Evolutionary conservation across 768 basidiomycete genomes (phyloP).

Genomic region (Hericium rajendrae): DNA sequence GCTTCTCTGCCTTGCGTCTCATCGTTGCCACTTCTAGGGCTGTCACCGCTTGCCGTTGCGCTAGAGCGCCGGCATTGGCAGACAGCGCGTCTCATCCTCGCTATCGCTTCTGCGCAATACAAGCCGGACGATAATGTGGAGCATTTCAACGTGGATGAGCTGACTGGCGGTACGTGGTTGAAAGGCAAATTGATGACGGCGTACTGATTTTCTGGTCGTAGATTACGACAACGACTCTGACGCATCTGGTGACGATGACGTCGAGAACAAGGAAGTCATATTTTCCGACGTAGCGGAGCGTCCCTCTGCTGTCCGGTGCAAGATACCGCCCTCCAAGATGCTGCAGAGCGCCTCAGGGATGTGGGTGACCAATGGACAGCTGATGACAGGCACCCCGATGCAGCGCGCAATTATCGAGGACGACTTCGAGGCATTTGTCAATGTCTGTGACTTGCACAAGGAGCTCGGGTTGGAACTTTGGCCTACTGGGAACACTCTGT

Average conservation of each 20-base stretch:
- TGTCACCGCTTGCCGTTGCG: slow-evolving; percentile 42
- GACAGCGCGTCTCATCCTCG: slow-evolving; percentile 48
- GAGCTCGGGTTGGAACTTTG: slow-evolving; percentile 21
- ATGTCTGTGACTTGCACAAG: slow-evolving; percentile 36
- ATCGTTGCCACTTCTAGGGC: slow-evolving; percentile 22
- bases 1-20: neutral
- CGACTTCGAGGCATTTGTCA: slow-evolving; percentile 43
- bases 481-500: slow-evolving; percentile 15
- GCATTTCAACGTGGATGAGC: slow-evolving; percentile 22
- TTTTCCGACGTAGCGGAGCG: slow-evolving; percentile 47
- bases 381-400: slow-evolving; percentile 18
- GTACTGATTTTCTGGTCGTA: neutral
- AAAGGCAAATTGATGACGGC: neutral
- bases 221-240: slow-evolving; percentile 22
- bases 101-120: slow-evolving; percentile 48
- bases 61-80: slow-evolving; percentile 41
- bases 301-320: slow-evolving; percentile 32
- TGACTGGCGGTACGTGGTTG: neutral
- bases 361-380: neutral
- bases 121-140: slow-evolving; percentile 23
- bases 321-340: slow-evolving; percentile 29
- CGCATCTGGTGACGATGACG: slow-evolving; percentile 22
- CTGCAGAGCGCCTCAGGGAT: slow-evolving; percentile 17
- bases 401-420: slow-evolving; percentile 30
- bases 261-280: slow-evolving; percentile 33